phyloP scores from a whole-genome alignment of 108 stramenopile genomes.

The Fragilaria radians region DNA sequence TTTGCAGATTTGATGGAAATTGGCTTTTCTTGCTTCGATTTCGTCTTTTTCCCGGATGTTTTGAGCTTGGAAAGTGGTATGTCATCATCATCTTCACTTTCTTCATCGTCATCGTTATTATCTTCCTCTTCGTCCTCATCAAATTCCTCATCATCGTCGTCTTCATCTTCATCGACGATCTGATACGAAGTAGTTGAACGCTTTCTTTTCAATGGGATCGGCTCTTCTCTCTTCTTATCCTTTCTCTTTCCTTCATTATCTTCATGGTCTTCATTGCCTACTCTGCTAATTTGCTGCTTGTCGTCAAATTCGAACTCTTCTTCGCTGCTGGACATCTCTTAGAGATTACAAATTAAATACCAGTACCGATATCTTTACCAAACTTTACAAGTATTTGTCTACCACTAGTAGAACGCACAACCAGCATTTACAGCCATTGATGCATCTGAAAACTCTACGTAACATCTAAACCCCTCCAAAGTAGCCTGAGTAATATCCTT shows the following conservation, averaged over 20 bases:
- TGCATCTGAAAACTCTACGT: too few species aligned
- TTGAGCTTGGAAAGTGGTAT: constrained; percentile 27
- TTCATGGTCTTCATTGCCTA: constrained; percentile 11
- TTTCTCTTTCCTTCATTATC: constrained; percentile 6
- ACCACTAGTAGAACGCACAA: too few species aligned
- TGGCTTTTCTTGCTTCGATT: neutral
- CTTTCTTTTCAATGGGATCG: neutral
- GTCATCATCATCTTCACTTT: constrained; percentile 15
- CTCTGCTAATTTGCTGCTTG: constrained; percentile 3
- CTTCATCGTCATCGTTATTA: neutral
- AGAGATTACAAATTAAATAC: too few species aligned
- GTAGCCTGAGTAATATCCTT: too few species aligned
- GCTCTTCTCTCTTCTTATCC: neutral
- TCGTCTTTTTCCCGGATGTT: constrained; percentile 18
- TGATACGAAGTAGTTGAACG: constrained; percentile 1
- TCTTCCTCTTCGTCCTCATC: constrained; percentile 3
- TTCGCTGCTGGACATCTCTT: constrained; percentile 1
- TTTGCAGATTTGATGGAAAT: neutral
- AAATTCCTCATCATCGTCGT: too few species aligned
- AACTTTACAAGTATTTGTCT: too few species aligned
- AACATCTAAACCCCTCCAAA: too few species aligned
- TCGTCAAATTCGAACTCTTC: constrained; percentile 12
- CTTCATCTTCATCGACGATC: constrained; percentile 12
- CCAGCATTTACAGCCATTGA: too few species aligned
- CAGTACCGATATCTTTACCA: too few species aligned